Evolutionary conservation across 495 filamentous ascomycete species (phyloP), one percentile per base, ranked within the genome.

Genomic region (Annulohypoxylon moriforme): DNA sequence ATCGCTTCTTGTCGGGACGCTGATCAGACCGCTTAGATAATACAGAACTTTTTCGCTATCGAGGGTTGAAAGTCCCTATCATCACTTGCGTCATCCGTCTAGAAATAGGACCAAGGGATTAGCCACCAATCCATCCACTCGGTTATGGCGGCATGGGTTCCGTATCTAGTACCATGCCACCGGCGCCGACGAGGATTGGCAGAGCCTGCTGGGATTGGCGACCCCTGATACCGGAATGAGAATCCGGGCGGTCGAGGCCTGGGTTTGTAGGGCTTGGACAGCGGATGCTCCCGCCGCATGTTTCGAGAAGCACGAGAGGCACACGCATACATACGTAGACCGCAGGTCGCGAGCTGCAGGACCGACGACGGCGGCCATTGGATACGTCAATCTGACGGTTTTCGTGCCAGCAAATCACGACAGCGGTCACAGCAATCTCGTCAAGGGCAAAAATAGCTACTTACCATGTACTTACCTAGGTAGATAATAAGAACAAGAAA

Each of bases 181-280:
- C 59, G 71, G 71, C 55, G 57, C 66, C 71, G 66, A 67, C 34
- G 47, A 52, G 50, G 71, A 73, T 73, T 73, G 71, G 71, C 46
- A 53, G 66, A 46, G 22, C 50, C 33, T 47, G 46, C 60, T 42
- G 33, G 64, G 64, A 68, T 72, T 64, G 64, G 38, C 56, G 38
- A 53, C 27, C 56, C 61, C 55, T 68, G 46, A 50, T 73, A 44
- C 65, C 61, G 65, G 61, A 66, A 62, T 52, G 40, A 62, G 61
- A 16, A 73, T 55, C 61, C 66, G 66, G 61, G 46, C 53, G 64
- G 64, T 50, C 55, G 31, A 38, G 49, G 60, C 42, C 69, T 56
- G 56, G 60, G 60, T 57, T 60, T 61, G 36, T 40, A 61, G 18
- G 22, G 22, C 36, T 31, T 42, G 59, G 34, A 11, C 10, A 55